A percentile compares a stretch with the other conserved stretches of the same genome.
These are phyloP conservation scores for Phyllosticta ampelicida DNA, from an alignment of 2,329 filamentous ascomycete genomes.

Conservation along the genomic window DNA sequence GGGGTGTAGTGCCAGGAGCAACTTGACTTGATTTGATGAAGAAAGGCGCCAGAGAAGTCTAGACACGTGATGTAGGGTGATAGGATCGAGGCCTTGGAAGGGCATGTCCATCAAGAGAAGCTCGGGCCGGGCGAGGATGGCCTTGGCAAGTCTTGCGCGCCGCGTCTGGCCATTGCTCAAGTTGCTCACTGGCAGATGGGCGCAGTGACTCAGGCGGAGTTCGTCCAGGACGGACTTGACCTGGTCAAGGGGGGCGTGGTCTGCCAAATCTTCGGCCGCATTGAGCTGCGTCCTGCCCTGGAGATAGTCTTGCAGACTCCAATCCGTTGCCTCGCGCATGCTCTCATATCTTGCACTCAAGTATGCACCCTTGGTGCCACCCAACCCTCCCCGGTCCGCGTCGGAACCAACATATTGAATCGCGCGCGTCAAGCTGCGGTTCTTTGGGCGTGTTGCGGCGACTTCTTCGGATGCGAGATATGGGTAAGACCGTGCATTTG, in stretches of 20 bases:
- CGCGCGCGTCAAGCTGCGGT: constrained; percentile 53
- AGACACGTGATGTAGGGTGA: constrained; percentile 62
- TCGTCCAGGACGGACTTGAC: constrained; percentile 53
- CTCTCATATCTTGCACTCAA: constrained; percentile 87
- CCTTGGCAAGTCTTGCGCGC: constrained; percentile 77
- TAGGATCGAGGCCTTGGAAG: constrained; percentile 91
- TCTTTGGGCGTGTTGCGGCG: constrained; percentile 36
- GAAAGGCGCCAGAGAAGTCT: constrained; percentile 60
- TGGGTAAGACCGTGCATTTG: constrained; percentile 65
- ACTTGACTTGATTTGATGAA: constrained; percentile 52
- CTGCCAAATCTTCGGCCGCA: constrained; percentile 40
- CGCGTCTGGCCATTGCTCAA: constrained; percentile 90
- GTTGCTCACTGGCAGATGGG: constrained; percentile 76
- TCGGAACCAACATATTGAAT: constrained; percentile 90
- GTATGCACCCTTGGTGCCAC: constrained; percentile 49
- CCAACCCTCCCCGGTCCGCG: constrained; percentile 50
- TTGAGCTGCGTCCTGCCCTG: constrained; percentile 77
- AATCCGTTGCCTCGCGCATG: constrained; percentile 74
- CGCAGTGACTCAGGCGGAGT: constrained; percentile 55
- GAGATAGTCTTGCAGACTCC: constrained; percentile 71
- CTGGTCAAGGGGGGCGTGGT: constrained; percentile 16
- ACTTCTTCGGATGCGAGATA: constrained; percentile 58
- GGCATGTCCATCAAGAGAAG: constrained; percentile 83
- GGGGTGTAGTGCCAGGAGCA: constrained; percentile 68
- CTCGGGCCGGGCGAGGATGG: constrained; percentile 67